Conservation (phyloP, 306 rosid genomes). For the Vicia sativa region DNA sequence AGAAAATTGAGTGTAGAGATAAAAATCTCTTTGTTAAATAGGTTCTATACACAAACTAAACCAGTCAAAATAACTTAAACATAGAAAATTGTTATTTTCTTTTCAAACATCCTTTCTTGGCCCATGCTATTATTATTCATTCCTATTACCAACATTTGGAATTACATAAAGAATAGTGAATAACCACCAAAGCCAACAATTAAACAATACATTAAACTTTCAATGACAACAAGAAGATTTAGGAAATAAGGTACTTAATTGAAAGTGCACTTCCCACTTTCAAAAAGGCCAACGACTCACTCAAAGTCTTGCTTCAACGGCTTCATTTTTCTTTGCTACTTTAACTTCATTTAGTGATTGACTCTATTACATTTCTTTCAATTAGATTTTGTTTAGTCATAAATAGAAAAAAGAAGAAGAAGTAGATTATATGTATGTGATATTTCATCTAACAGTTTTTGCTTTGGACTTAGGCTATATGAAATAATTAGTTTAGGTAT, state of each 20-base stretch:
- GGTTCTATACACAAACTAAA: too few species aligned
- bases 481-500: neutral
- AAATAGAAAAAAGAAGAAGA: neutral
- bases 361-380: neutral
- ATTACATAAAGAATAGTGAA: neutral
- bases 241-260: neutral
- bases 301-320: constrained; percentile 9
- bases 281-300: neutral
- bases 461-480: neutral
- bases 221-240: neutral
- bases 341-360: constrained; percentile 20
- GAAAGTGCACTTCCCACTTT: neutral
- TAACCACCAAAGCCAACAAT: neutral
- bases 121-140: neutral
- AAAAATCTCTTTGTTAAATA: too few species aligned
- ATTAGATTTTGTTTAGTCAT: neutral
- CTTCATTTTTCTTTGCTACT: constrained; percentile 22
- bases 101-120: neutral
- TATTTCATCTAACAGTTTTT: constrained; percentile 12
- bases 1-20: too few species aligned
- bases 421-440: constrained; percentile 14
- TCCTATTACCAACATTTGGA: neutral
- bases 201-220: neutral
- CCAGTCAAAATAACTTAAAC: neutral
- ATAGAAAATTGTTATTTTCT: neutral